These are phyloP conservation scores for Taxillus chinensis DNA, from an alignment of 164 flowering plant genomes.

Conservation along the genomic window DNA sequence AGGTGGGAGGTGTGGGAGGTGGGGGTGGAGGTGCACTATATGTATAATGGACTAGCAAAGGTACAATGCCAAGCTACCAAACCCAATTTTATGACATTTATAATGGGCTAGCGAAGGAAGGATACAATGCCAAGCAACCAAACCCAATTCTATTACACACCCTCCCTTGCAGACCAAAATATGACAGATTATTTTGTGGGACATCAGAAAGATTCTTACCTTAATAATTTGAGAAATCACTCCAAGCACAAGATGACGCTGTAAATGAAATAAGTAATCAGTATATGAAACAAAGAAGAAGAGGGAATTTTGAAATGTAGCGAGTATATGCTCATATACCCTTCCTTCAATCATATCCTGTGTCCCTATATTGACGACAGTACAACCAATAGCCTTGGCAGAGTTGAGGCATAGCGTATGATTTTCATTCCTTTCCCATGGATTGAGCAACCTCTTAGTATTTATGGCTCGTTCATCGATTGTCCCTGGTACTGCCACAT, in stretches of 20 bases:
- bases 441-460: conserved; percentile 63
- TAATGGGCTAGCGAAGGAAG: too few species aligned
- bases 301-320: too few species aligned
- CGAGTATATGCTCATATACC: conserved; percentile 20
- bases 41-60: too few species aligned
- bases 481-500: conserved; percentile 83
- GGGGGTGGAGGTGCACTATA: too few species aligned
- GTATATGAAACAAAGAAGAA: background rate
- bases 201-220: conserved; percentile 29
- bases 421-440: conserved; percentile 88
- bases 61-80: too few species aligned
- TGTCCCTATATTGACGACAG: conserved; percentile 76
- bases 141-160: too few species aligned
- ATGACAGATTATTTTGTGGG: background rate
- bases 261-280: conserved; percentile 22
- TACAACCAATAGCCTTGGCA: conserved; percentile 82
- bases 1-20: too few species aligned
- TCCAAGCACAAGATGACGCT: conserved; percentile 93
- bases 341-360: conserved; percentile 78
- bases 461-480: conserved; percentile 82
- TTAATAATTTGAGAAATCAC: conserved; percentile 85
- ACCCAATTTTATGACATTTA: too few species aligned
- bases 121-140: too few species aligned
- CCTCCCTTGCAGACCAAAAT: background rate
- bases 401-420: conserved; percentile 81